Evolutionary conservation across 306 rosid species (phyloP).

Genomic region (Luffa aegyptiaca): DNA sequence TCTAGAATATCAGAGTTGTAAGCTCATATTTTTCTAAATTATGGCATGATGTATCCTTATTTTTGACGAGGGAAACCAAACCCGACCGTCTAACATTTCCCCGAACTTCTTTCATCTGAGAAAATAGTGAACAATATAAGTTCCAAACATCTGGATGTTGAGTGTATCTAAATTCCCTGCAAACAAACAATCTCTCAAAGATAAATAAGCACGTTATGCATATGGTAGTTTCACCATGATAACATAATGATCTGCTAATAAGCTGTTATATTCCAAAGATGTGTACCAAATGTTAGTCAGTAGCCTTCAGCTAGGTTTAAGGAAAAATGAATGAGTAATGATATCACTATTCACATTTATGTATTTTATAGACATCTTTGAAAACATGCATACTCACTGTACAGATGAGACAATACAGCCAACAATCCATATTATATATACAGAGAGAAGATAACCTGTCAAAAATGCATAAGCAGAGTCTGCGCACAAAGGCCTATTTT

Average conservation of each 20-base stretch:
- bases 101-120: background rate
- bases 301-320: background rate
- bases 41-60: background rate
- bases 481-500: background rate
- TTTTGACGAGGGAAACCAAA: background rate
- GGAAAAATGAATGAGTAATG: background rate
- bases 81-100: background rate
- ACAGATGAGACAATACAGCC: background rate
- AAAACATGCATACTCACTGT: background rate
- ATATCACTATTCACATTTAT: background rate
- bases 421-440: constrained; percentile 3
- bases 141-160: background rate
- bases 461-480: constrained; percentile 5
- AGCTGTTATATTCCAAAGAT: background rate
- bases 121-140: background rate
- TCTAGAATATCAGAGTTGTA: background rate
- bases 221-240: background rate
- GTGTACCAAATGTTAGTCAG: background rate
- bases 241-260: background rate
- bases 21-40: background rate
- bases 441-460: constrained; percentile 1
- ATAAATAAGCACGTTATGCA: background rate
- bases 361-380: background rate
- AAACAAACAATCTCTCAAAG: background rate
- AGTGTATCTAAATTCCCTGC: background rate